Conservation (phyloP, 1,284 basidiomycete genomes). For the Macrocystidia cucumis region DNA sequence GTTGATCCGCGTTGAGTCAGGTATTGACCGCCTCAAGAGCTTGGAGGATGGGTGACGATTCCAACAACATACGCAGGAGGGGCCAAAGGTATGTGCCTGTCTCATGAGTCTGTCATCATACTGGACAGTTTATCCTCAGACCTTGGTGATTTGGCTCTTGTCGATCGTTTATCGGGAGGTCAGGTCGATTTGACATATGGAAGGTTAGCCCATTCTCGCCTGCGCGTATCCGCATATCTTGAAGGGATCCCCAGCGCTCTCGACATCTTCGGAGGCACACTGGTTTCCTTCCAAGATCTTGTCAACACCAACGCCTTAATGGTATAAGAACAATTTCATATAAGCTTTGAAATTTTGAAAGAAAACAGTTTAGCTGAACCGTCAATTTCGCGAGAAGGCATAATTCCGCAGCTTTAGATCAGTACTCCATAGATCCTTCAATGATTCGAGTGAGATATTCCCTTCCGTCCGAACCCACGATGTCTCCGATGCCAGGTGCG, state of each 20-base stretch:
- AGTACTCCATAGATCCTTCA: conserved; percentile 71
- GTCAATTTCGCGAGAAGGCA: no score
- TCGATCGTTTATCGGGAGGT: conserved; percentile 76
- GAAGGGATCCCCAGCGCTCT: conserved; percentile 48
- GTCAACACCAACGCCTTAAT: conserved; percentile 32
- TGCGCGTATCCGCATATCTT: not conserved
- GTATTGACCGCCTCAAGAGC: conserved; percentile 37
- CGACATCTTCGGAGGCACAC: conserved; percentile 72
- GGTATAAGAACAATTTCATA: no score
- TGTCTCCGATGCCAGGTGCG: conserved; percentile 77
- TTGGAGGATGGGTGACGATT: conserved; percentile 89
- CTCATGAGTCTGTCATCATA: not conserved
- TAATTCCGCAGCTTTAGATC: conserved; percentile 10
- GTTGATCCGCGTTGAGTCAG: conserved; percentile 1
- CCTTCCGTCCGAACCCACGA: conserved; percentile 72
- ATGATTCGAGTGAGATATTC: conserved; percentile 76
- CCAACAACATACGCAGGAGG: conserved; percentile 98
- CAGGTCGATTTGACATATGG: conserved; percentile 95
- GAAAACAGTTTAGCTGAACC: no score
- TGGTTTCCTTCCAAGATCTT: conserved; percentile 64
- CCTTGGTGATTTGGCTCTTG: conserved; percentile 78
- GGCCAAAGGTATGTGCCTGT: conserved; percentile 61
- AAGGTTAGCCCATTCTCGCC: conserved; percentile 49
- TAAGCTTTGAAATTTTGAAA: no score
- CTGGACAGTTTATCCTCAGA: conserved; percentile 35